Percentiles rank a stretch among this genome's conserved stretches.
Evolutionary conservation across 257 asterid genomes (phyloP).

Genomic region (Solanum sejunctum): DNA sequence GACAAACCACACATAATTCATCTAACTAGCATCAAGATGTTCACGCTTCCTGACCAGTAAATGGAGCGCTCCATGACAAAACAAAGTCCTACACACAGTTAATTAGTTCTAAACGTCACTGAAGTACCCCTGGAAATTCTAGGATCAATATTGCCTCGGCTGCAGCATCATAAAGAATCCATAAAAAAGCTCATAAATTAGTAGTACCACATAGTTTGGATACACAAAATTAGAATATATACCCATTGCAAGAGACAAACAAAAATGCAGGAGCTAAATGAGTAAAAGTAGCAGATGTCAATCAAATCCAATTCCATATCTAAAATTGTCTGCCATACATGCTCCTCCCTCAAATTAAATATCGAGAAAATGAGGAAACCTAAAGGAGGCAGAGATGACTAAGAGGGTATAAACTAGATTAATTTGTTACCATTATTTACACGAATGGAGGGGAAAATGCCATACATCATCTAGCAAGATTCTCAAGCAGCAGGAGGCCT

Average conservation of each 20-base stretch:
- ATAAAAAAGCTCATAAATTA: neutral
- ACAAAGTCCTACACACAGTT: neutral
- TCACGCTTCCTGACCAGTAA: neutral
- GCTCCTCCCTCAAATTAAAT: neutral
- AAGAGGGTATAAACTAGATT: neutral
- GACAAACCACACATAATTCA: neutral
- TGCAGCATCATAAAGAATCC: neutral
- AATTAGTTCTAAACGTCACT: neutral
- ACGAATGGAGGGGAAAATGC: neutral
- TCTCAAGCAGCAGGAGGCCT: constrained; percentile 84
- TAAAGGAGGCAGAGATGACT: neutral
- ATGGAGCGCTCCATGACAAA: neutral
- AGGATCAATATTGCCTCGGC: neutral
- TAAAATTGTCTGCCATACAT: neutral
- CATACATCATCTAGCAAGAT: constrained; percentile 1
- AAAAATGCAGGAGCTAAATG: neutral
- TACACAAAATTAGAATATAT: neutral
- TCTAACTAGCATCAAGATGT: neutral
- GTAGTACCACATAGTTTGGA: neutral
- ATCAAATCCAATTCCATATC: neutral
- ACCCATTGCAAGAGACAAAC: neutral
- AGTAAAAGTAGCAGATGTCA: neutral
- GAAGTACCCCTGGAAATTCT: neutral
- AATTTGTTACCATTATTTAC: neutral
- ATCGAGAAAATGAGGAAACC: neutral